Evolutionary conservation across 176 grass and related monocot genomes (phyloP), one percentile per base, ranked within the genome.

Genomic region (Poa pratensis): DNA sequence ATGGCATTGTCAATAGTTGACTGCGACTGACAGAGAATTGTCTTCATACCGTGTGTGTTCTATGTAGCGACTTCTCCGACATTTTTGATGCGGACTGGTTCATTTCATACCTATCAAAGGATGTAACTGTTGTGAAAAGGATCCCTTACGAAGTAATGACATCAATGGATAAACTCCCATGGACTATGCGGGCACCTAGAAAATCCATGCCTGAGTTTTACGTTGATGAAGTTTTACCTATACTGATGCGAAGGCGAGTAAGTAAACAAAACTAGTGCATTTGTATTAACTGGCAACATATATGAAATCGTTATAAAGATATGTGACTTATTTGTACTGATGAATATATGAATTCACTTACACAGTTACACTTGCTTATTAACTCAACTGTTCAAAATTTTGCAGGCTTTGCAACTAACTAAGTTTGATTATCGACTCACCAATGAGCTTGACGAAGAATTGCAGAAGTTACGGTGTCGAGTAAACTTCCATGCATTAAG

Each of bases 351-450:
- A 42, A 73, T 46, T 19, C 45, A 18, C 15, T 26, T 62, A 75
- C 15, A 34, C 45, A 18, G 10, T 26, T 62, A 75, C 15, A 34
- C 4, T 69, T 87, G 22, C 15, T 14, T 54, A 59, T 42, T 23
- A 45, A 61, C 74, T 86, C 19, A 71, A 73, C 24, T 54, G 18
- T 53, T 78, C 51, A 55, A 76, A 85, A 26, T 39, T 59, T 84
- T 91, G 67, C 96, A 98, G 96, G 93, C 58, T 46, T 87, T 98
- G 88, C 93, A 98, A 80, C 91, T 98, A 83, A 98, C 93, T 1
- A 98, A 95, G 76, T 98, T 98, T 89, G 96, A 98, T 89, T 98
- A 95, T 75, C 91, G 96, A 37, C 93, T 98, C 79, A 87, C 89
- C 54, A 90, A 85, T 23, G 92, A 81, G 15, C 96, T 98, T 80